phyloP scores from a whole-genome alignment of 345 rosid genomes.

The Excoecaria agallocha region DNA sequence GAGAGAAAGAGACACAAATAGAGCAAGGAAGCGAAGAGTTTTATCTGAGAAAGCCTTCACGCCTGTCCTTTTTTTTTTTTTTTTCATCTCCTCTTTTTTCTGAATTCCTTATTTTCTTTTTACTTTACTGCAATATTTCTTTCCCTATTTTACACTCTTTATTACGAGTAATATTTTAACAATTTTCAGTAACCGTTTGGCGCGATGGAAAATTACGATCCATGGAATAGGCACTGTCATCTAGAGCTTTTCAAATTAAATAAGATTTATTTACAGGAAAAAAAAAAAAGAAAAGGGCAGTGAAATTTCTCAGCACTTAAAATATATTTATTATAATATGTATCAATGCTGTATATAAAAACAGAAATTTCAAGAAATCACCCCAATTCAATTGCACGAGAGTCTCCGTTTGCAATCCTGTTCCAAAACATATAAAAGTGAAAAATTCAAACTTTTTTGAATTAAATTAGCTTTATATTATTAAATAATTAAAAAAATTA shows the following conservation, averaged over 20 bases:
- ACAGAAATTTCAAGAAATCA: too few species aligned
- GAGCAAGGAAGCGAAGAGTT: constrained; percentile 40
- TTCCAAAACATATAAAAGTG: too few species aligned
- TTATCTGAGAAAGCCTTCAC: constrained; percentile 46
- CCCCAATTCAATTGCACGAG: too few species aligned
- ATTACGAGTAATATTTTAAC: constrained; percentile 1
- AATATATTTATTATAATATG: too few species aligned
- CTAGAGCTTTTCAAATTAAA: background rate
- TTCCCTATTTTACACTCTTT: background rate
- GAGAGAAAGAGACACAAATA: constrained; percentile 14
- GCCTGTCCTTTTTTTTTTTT: constrained; percentile 42
- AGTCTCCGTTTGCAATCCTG: too few species aligned
- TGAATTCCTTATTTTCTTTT: background rate
- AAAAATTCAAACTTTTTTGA: too few species aligned
- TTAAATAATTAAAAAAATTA: too few species aligned
- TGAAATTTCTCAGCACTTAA: too few species aligned
- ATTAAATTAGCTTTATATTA: too few species aligned
- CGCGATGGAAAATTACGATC: constrained; percentile 11
- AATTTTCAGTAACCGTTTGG: constrained; percentile 20
- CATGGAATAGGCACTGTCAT: constrained; percentile 14
- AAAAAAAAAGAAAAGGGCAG: too few species aligned
- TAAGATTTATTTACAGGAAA: too few species aligned
- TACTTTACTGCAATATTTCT: background rate
- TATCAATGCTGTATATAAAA: too few species aligned
- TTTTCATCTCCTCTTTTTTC: background rate